Base-by-base conservation (phyloP, 2,329 filamentous ascomycete genomes). In the Arthrobotrys iridis region DNA sequence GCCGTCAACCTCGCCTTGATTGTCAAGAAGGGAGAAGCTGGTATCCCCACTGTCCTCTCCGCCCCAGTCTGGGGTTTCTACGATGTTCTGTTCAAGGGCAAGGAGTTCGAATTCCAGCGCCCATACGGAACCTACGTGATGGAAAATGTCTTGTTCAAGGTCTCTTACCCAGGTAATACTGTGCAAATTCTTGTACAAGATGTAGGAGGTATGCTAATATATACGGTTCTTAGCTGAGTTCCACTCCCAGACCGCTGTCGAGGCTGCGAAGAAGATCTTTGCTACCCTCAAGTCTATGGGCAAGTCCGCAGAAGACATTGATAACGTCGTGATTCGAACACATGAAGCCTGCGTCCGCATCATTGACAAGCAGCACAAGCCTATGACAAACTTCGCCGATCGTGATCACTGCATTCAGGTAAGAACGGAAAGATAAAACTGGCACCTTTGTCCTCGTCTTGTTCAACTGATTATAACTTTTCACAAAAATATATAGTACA, bases 141-240 rank as follows among this genome's bases (percentile, higher is more conserved):
- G 95, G 95, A 99, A 89, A 99, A 98, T 81, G 93, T 99, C 76
- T 89, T 99, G 78, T 99, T 99, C 90, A 99, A 99, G 88, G 95
- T 99, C 76, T 99, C 95, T 48, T 98, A 97, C 83, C 94, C 94
- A 81, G 91, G 91, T 93, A 86, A 82, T 87, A 62, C 40, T 13
- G 28, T 37, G 40, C 28, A 22, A 24, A 24, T 28, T 20, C 2
- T 48, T 2, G 4, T 28, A 33, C 82, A 37, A 8, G 24, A 18
- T 1, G 22, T 37, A 30, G 8, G 20, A 15, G 15, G 7, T 58
- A 24, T 48, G 37, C 60, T 64, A 64, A 72, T 13, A 26, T 37
- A 11, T 13, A 4, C 7, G 3, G 4, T 65, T 15, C 2, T 11
- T 28, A 87, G 93, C 93, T 81, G 94, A 98, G 83, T 98, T 98